These are phyloP conservation scores for Penicillium sp. DNA, from an alignment of 2,329 filamentous ascomycete species.

Conservation along the genomic window DNA sequence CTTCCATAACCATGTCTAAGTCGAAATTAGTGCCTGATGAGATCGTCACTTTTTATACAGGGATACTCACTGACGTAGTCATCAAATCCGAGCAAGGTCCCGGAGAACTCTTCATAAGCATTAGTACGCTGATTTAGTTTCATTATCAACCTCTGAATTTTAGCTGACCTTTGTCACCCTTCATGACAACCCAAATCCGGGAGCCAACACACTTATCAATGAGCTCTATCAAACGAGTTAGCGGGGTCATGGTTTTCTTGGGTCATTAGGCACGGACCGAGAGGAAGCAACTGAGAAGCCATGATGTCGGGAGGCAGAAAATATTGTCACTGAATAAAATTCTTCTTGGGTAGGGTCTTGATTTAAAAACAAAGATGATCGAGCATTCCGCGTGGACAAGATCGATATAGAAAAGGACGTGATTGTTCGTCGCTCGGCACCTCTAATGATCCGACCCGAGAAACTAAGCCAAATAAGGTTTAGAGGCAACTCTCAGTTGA, in stretches of 20 bases:
- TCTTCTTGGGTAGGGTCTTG: neutral
- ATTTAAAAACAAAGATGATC: neutral
- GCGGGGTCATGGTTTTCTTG: conserved; percentile 16
- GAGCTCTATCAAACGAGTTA: conserved; percentile 64
- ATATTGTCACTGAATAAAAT: no score
- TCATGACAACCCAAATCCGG: conserved; percentile 98
- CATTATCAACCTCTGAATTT: neutral
- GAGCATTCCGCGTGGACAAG: conserved; percentile 8
- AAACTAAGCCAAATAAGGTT: conserved; percentile 8
- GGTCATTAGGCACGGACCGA: conserved; percentile 53
- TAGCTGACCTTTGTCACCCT: conserved; percentile 85
- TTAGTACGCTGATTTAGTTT: conserved; percentile 14
- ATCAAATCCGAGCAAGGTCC: conserved; percentile 91
- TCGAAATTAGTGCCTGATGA: conserved; percentile 8
- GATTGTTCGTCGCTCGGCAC: conserved; percentile 20
- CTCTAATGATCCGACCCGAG: conserved; percentile 26
- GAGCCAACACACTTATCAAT: conserved; percentile 99
- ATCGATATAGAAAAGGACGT: conserved; percentile 23
- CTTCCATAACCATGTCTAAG: conserved; percentile 94
- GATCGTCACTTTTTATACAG: conserved; percentile 9
- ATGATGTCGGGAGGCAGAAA: conserved; percentile 44
- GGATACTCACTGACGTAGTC: conserved; percentile 95
- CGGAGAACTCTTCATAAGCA: conserved; percentile 75
- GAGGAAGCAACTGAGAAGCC: conserved; percentile 71
- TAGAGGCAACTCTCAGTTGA: conserved; percentile 1